A percentile compares a stretch with the other conserved stretches of the same genome.
Conservation (phyloP, 352 stramenopile genomes). For the Globisporangium rhizosaccharum region DNA sequence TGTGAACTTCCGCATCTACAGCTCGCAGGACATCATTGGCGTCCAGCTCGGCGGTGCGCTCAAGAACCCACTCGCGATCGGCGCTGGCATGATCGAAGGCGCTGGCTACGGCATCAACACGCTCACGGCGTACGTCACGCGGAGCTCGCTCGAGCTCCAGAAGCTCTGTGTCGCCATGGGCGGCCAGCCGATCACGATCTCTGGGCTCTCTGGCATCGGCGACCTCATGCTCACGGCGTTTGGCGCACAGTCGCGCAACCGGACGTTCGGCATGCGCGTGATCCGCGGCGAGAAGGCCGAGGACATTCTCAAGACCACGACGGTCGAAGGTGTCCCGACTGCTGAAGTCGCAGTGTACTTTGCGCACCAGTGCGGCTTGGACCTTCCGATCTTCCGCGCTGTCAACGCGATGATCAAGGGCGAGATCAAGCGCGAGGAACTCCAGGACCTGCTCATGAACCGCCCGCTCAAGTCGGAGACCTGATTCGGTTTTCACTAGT, state of each 20-base stretch:
- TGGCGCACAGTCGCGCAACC: slow-evolving; percentile 93
- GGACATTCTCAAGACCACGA: slow-evolving; percentile 90
- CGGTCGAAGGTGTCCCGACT: slow-evolving; percentile 94
- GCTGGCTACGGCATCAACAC: slow-evolving; percentile 95
- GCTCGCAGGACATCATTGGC: slow-evolving; percentile 91
- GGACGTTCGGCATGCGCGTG: slow-evolving; percentile 92
- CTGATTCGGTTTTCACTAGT: slow-evolving; percentile 13
- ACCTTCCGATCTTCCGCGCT: slow-evolving; percentile 88
- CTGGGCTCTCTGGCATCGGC: slow-evolving; percentile 88
- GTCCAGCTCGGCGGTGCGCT: slow-evolving; percentile 95
- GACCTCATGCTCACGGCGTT: slow-evolving; percentile 97
- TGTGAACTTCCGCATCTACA: slow-evolving; percentile 93
- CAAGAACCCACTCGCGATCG: slow-evolving; percentile 98
- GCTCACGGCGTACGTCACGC: slow-evolving; percentile 92
- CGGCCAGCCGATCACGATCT: slow-evolving; percentile 92
- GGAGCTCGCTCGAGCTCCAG: slow-evolving; percentile 94
- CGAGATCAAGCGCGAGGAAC: slow-evolving; percentile 61
- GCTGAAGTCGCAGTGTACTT: slow-evolving; percentile 91
- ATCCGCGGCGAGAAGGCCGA: slow-evolving; percentile 90
- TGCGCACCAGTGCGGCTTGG: slow-evolving; percentile 85
- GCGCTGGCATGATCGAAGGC: slow-evolving; percentile 96
- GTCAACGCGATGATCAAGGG: slow-evolving; percentile 86
- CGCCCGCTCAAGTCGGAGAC: slow-evolving; percentile 73
- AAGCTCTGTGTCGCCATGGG: slow-evolving; percentile 94
- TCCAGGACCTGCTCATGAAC: slow-evolving; percentile 79